These are phyloP conservation scores for Thalassia testudinum DNA, from an alignment of 116 monocot genomes.

Conservation along the genomic window DNA sequence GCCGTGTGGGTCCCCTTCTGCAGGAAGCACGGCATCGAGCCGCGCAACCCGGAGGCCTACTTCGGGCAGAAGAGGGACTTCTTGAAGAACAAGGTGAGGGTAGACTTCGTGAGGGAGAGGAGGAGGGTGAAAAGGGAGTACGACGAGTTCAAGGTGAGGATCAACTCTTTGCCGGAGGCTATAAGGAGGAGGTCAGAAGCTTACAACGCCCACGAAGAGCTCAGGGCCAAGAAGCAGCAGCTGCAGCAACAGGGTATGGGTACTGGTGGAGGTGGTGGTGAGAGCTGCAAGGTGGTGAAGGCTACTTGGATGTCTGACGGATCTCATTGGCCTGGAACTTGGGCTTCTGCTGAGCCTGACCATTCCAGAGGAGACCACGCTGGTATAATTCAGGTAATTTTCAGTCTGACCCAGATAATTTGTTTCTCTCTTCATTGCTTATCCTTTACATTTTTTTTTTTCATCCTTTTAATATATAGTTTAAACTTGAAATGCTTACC, in stretches of 20 bases:
- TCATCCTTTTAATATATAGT: not conserved
- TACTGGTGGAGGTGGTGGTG: not conserved
- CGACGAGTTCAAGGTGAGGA: constrained; percentile 91
- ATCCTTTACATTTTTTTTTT: not conserved
- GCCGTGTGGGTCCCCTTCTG: constrained; percentile 89
- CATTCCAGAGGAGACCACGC: constrained; percentile 86
- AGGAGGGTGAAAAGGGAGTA: constrained; percentile 93
- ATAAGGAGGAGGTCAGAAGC: constrained; percentile 81
- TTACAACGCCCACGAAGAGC: constrained; percentile 83
- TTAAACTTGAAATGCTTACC: no score
- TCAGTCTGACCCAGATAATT: not conserved
- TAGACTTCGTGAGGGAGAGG: constrained; percentile 87
- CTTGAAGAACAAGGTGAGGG: constrained; percentile 71
- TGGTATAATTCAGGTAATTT: constrained; percentile 77
- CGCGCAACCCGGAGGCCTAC: constrained; percentile 84
- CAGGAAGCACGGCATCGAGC: constrained; percentile 81
- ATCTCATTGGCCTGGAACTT: constrained; percentile 90
- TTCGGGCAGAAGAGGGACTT: constrained; percentile 66
- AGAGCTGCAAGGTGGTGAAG: constrained; percentile 23
- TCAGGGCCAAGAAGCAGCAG: constrained; percentile 34
- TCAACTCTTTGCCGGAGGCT: constrained; percentile 71
- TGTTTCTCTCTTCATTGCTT: not conserved
- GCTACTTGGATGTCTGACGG: constrained; percentile 96
- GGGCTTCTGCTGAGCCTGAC: constrained; percentile 35
- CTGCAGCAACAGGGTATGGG: constrained; percentile 19